phyloP scores from a whole-genome alignment of 768 basidiomycete genomes.

The Boletellus sp. region DNA sequence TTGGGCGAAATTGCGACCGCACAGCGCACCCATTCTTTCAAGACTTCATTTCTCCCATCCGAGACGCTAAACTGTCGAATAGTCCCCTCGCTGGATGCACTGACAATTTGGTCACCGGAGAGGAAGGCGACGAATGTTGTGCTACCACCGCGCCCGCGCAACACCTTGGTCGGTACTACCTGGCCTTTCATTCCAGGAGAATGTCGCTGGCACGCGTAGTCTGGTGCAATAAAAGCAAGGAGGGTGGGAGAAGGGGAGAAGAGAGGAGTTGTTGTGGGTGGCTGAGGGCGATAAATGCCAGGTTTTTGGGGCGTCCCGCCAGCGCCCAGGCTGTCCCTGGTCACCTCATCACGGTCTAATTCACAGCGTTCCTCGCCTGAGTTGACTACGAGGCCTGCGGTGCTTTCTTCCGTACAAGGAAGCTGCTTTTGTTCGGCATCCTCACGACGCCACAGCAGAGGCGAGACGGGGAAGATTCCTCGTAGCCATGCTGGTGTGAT shows the following conservation, averaged over 20 bases:
- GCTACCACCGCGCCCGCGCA: constrained; percentile 12
- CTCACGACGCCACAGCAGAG: too few species aligned
- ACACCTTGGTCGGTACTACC: background rate
- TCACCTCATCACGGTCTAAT: too few species aligned
- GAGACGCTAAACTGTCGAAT: constrained; percentile 14
- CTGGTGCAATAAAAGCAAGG: background rate
- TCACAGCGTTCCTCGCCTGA: too few species aligned
- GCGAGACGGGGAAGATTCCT: too few species aligned
- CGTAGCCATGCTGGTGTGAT: too few species aligned
- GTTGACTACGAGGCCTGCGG: too few species aligned
- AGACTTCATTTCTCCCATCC: background rate
- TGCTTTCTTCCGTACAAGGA: too few species aligned
- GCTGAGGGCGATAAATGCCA: background rate
- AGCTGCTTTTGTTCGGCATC: too few species aligned
- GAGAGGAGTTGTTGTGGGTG: background rate
- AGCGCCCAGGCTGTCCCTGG: too few species aligned
- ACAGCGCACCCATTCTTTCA: constrained; percentile 6
- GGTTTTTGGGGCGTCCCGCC: background rate
- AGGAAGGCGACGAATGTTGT: constrained; percentile 16
- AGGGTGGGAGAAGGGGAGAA: background rate
- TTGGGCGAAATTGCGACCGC: constrained; percentile 8
- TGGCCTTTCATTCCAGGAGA: background rate
- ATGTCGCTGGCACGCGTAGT: background rate
- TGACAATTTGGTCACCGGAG: constrained; percentile 14
- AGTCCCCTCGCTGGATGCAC: constrained; percentile 17